A percentile compares a stretch with the other conserved stretches of the same genome.
Evolutionary conservation across 164 flowering plant genomes (phyloP).

Genomic region (Paratinospora sagittata): DNA sequence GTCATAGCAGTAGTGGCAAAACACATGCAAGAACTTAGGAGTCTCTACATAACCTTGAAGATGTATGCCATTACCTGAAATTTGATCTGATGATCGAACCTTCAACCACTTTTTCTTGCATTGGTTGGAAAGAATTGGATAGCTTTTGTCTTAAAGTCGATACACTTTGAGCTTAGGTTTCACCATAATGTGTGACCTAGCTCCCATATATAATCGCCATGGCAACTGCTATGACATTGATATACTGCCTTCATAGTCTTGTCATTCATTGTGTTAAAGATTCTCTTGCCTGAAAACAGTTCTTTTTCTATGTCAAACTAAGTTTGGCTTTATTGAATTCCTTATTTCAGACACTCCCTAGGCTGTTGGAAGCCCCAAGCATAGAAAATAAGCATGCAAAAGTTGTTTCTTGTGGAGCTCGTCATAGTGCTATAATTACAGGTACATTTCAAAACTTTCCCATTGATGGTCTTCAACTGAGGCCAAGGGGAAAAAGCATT

Average conservation of each 20-base stretch:
- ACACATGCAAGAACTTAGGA: neutral
- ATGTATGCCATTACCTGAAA: neutral
- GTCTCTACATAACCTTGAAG: neutral
- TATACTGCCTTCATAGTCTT: neutral
- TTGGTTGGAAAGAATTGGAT: too few relatives aligned
- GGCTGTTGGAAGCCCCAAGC: slow-evolving; percentile 73
- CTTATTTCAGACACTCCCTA: slow-evolving; percentile 60
- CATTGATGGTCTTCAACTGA: neutral
- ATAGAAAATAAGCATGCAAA: slow-evolving; percentile 60
- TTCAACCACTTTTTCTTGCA: too few relatives aligned
- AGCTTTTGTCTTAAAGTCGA: neutral
- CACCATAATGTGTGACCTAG: neutral
- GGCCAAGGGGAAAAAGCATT: too few relatives aligned
- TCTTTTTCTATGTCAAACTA: neutral
- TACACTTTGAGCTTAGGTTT: neutral
- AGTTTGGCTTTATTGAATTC: neutral
- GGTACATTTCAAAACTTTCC: slow-evolving; percentile 34
- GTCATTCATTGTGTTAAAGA: neutral
- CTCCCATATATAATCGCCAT: neutral
- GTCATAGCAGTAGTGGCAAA: neutral
- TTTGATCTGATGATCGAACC: neutral
- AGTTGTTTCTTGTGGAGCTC: slow-evolving; percentile 86
- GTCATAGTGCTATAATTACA: slow-evolving; percentile 76
- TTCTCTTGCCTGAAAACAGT: neutral
- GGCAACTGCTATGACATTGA: neutral